Percentiles rank a stretch among this genome's conserved stretches.
Conservation (phyloP, 2,329 filamentous ascomycete species). For the Penicillium sp. region DNA sequence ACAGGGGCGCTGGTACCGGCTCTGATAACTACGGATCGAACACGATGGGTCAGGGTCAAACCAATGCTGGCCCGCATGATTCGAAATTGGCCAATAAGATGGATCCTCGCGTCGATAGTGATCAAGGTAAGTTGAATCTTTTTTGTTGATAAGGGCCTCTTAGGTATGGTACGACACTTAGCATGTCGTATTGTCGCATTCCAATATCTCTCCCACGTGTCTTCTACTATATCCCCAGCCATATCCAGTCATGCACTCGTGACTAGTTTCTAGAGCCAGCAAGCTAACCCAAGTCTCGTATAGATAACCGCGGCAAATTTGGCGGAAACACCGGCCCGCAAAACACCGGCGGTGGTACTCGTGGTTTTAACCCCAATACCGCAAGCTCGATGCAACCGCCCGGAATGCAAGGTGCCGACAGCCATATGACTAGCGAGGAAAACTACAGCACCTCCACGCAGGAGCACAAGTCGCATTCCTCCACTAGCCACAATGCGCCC, state of each 20-base stretch:
- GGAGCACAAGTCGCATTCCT: slow-evolving; percentile 14
- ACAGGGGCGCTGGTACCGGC: neutral
- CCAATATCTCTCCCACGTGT: too few species aligned
- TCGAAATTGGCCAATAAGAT: slow-evolving; percentile 49
- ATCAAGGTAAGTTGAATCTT: slow-evolving; percentile 12
- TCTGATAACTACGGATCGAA: neutral
- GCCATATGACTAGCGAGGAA: slow-evolving; percentile 5
- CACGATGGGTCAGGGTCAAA: neutral
- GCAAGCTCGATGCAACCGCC: neutral
- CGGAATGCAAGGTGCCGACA: neutral
- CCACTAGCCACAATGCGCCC: slow-evolving; percentile 9
- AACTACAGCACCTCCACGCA: slow-evolving; percentile 7
- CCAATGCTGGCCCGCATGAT: slow-evolving; percentile 41
- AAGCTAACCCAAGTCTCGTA: neutral
- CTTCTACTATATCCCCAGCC: too few species aligned
- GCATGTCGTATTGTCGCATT: too few species aligned
- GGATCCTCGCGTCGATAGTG: slow-evolving; percentile 46
- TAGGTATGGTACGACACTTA: too few species aligned
- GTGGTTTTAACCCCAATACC: neutral
- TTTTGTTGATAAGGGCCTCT: neutral
- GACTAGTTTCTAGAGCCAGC: too few species aligned
- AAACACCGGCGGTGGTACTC: neutral
- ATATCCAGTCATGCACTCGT: too few species aligned
- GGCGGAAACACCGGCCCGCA: neutral
- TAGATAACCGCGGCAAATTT: slow-evolving; percentile 4